Conservation (phyloP, 2,329 filamentous ascomycete species). For the Diplocarpon rosae region DNA sequence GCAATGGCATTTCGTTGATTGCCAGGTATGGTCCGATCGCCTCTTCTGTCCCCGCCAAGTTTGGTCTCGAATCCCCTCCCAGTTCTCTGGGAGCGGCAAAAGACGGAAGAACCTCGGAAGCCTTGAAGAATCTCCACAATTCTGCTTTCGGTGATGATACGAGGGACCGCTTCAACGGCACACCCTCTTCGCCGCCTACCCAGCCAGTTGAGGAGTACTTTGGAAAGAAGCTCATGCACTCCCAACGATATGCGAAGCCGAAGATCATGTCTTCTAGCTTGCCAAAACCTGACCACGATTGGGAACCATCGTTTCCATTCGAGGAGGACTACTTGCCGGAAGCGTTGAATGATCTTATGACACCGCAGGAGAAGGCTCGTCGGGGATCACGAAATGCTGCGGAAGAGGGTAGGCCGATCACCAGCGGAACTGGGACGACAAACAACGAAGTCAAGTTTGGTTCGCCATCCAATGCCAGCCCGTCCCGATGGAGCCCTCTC, state of each 20-base stretch:
- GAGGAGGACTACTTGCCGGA: conserved; percentile 84
- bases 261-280: conserved; percentile 57
- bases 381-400: conserved; percentile 51
- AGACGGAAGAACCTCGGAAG: conserved; percentile 49
- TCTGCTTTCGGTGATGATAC: conserved; percentile 52
- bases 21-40: conserved; percentile 84
- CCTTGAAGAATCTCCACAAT: conserved; percentile 53
- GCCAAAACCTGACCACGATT: conserved; percentile 51
- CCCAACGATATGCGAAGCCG: conserved; percentile 57
- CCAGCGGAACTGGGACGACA: conserved; percentile 32
- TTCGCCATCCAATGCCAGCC: conserved; percentile 46
- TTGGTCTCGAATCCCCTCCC: conserved; percentile 77
- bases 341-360: conserved; percentile 53
- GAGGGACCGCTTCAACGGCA: conserved; percentile 49
- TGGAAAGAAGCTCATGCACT: conserved; percentile 61
- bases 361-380: conserved; percentile 55
- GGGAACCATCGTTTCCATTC: conserved; percentile 62
- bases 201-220: conserved; percentile 47
- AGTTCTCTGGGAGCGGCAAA: conserved; percentile 56
- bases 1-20: conserved; percentile 85
- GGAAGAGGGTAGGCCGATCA: conserved; percentile 33
- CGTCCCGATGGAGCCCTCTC: conserved; percentile 49
- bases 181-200: conserved; percentile 32
- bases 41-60: conserved; percentile 84
- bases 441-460: conserved; percentile 44